Evolutionary conservation across 1,284 basidiomycete species (phyloP), one percentile per base, ranked within the genome.

Genomic region (Austropuccinia psidii): DNA sequence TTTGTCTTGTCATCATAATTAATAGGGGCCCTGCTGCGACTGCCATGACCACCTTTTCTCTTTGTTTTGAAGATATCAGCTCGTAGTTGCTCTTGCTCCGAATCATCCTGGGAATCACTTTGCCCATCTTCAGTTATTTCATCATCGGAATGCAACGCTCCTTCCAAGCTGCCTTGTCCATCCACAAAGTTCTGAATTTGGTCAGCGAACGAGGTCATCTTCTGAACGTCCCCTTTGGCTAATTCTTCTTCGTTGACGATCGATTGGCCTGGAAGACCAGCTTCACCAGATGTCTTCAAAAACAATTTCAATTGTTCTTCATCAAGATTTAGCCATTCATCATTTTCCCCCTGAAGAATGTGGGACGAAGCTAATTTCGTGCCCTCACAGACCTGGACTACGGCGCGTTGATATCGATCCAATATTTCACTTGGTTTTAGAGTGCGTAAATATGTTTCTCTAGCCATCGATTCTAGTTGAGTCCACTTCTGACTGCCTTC

Each of bases 121-220:
- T 60, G 33, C 8, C 41, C 35, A 68, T 29, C 52, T 47, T 65
- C 61, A 11, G 70, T 62, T 31, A 62, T 52, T 27, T 73, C 70
- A 65, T 73, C 70, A 57, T 73, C 70, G 41, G 70, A 73, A 65
- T 73, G 70, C 75, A 84, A 82, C 0, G 91, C 93, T 1, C 93
- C 93, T 77, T 91, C 88, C 5, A 95, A 76, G 76, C 90, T 88
- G 5, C 93, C 93, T 79, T 93, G 82, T 1, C 90, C 91, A 77
- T 92, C 88, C 1, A 97, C 87, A 79, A 97, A 97, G 35, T 84
- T 84, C 78, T 91, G 88, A 0, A 97, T 90, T 80, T 91, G 90
- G 75, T 85, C 83, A 11, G 93, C 92, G 61, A 97, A 84, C 75
- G 86, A 85, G 77, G 87, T 86, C 54, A 97, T 81, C 69, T 85